A percentile compares a stretch with the other conserved stretches of the same genome.
Conservation (phyloP, 2,329 filamentous ascomycete genomes). For the Massarina eburnea region DNA sequence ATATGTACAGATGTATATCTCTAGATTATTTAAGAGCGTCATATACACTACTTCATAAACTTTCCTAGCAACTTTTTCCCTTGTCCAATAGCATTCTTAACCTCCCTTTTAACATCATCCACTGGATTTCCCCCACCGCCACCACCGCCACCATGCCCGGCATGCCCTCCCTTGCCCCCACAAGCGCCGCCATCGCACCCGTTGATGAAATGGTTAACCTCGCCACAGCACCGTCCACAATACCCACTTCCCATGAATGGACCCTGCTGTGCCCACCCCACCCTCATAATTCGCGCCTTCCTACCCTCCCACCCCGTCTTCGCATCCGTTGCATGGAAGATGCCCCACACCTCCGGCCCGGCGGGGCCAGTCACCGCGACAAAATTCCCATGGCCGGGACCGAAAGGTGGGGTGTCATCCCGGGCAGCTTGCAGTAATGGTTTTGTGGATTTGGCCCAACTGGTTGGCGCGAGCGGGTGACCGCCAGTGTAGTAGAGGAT, state of each 20-base stretch:
- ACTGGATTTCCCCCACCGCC: constrained; percentile 5
- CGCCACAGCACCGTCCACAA: constrained; percentile 37
- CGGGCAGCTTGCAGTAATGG: constrained; percentile 43
- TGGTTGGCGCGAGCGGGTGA: constrained; percentile 40
- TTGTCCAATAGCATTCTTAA: constrained; percentile 24
- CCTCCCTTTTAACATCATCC: constrained; percentile 19
- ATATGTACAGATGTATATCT: too few species aligned
- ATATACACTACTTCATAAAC: constrained; percentile 30
- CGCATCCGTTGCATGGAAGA: constrained; percentile 51
- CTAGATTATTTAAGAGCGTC: too few species aligned
- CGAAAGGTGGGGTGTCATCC: constrained; percentile 44
- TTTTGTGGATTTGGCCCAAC: constrained; percentile 44
- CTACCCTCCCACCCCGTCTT: constrained; percentile 50
- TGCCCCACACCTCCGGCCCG: constrained; percentile 44
- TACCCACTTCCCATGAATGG: constrained; percentile 48
- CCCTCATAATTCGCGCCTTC: constrained; percentile 49
- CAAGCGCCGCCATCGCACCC: constrained; percentile 31
- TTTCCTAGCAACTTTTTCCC: constrained; percentile 29
- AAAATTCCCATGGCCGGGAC: constrained; percentile 51
- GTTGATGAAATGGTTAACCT: constrained; percentile 34
- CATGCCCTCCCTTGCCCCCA: constrained; percentile 26
- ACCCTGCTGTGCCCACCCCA: constrained; percentile 40
- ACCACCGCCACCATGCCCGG: constrained; percentile 21
- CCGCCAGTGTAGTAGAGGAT: constrained; percentile 45
- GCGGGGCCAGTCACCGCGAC: constrained; percentile 38